Base-by-base conservation (phyloP, 805 yeast genomes). In the Candida golubevii region DNA sequence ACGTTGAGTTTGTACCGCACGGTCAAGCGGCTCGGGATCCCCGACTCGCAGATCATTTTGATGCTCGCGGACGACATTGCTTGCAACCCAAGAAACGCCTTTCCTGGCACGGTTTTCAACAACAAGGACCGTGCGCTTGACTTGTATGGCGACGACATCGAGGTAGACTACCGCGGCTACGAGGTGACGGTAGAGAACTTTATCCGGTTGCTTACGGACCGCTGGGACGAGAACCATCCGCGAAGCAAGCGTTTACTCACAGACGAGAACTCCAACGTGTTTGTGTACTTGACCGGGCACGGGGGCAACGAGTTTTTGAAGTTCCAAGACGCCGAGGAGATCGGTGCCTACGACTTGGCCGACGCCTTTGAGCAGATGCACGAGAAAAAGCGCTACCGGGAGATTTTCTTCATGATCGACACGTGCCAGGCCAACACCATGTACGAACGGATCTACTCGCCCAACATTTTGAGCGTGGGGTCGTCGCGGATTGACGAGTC, bases 391-490 rank as follows among this genome's bases (percentile, higher is more conserved):
- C 75, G 99, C 44, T 93, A 93, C 70, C 89, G 90, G 56, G 98
- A 93, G 69, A 86, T 93, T 30, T 81, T 93, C 60, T 93, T 93
- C 67, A 93, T 93, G 98, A 85, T 93, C 51, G 99, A 93, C 64
- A 93, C 99, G 0, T 93, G 99, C 61, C 99, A 93, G 71, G 99
- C 99, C 26, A 93, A 91, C 66, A 88, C 99, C 12, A 91, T 93
- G 99, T 93, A 85, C 67, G 83, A 95, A 45, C 79, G 85, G 58
- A 82, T 91, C 59, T 89, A 88, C 61, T 85, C 96, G 8, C 98
- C 99, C 30, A 89, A 93, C 61, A 80, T 93, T 37, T 66, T 93
- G 41, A 88, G 97, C 1, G 95, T 91, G 31, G 99, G 99, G 0
- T 88, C 97, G 1, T 85, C 95, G 8, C 85, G 77, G 52, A 50